Evolutionary conservation across 2,329 filamentous ascomycete genomes (phyloP), one percentile per base, ranked within the genome.

Genomic region (Aplosporella prunicola): DNA sequence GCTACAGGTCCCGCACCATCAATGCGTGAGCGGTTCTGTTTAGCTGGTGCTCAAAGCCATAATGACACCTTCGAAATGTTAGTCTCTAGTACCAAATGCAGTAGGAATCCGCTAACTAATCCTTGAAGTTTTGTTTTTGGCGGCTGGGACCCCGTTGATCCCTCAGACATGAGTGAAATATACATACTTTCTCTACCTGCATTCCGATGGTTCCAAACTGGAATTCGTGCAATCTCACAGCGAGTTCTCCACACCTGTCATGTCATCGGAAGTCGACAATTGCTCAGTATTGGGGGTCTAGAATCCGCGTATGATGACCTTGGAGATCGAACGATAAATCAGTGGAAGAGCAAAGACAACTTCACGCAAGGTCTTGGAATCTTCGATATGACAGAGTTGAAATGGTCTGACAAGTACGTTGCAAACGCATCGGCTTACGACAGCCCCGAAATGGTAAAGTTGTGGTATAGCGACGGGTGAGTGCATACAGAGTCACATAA

Each of bases 181-280:
- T 33, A 39, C 28, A 18, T 39, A 9, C 24, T 39, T 4, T 39
- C 36, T 0, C 29, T 39, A 5, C 36, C 36, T 2, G 36, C 20
- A 9, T 39, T 39, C 36, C 22, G 20, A 13, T 39, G 36, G 36
- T 33, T 39, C 36, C 20, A 27, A 9, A 18, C 20, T 9, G 11
- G 20, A 6, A 9, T 11, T 13, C 26, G 18, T 4, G 11, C n/a
- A 8, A 23, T 23, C 5, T 11, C n/a, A 11, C 14, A 11, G 9
- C 29, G 13, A 17, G 27, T n/a, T 16, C 17, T n/a, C n/a, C 29
- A 32, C n/a, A 28, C 29, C 22, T 39, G 36, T 20, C 17, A 33
- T 10, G 26, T n/a, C 5, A 14, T 39, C 18, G 18, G 29, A 2
- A 39, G 22, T 9, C 34, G 34, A 5, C 36, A 33, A 16, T 32